A percentile compares a stretch with the other conserved stretches of the same genome.
phyloP scores from a whole-genome alignment of 2,329 filamentous ascomycete species.

The Fusarium gaditjirri region DNA sequence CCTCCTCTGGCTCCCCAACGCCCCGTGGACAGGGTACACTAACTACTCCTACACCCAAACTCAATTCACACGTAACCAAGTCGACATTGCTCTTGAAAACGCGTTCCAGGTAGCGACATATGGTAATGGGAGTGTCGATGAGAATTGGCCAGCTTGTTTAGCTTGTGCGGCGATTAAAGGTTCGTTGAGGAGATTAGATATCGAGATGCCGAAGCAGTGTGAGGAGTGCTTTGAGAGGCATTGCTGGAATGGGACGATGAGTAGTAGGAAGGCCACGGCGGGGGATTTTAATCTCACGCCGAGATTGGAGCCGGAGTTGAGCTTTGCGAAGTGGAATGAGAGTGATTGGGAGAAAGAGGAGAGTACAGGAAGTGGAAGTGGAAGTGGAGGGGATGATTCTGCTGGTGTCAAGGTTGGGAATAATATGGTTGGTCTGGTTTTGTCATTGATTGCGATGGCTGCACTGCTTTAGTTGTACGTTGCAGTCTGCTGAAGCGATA shows the following conservation, averaged over 20 bases:
- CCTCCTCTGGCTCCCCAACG: constrained; percentile 46
- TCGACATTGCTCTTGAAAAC: constrained; percentile 59
- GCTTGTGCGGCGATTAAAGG: constrained; percentile 82
- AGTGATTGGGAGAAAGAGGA: constrained; percentile 13
- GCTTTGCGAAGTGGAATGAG: constrained; percentile 41
- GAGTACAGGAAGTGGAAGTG: neutral
- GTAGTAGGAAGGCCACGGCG: constrained; percentile 11
- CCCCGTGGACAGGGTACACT: constrained; percentile 44
- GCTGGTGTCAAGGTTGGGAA: neutral
- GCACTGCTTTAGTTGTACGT: neutral
- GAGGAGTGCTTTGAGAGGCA: constrained; percentile 41
- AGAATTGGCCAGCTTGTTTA: constrained; percentile 79
- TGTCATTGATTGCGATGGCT: neutral
- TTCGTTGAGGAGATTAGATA: constrained; percentile 60
- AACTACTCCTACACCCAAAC: constrained; percentile 42
- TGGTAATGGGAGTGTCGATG: constrained; percentile 78
- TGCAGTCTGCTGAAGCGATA: neutral
- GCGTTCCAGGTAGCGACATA: constrained; percentile 82
- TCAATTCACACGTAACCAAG: constrained; percentile 41
- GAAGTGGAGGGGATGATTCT: neutral
- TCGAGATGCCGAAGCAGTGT: constrained; percentile 39
- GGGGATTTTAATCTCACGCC: constrained; percentile 31
- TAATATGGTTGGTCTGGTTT: neutral
- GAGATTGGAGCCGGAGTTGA: constrained; percentile 36
- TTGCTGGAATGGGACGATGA: constrained; percentile 41